Evolutionary conservation across 495 filamentous ascomycete species (phyloP), one percentile per base, ranked within the genome.

Genomic region (Penicillium nucicola): DNA sequence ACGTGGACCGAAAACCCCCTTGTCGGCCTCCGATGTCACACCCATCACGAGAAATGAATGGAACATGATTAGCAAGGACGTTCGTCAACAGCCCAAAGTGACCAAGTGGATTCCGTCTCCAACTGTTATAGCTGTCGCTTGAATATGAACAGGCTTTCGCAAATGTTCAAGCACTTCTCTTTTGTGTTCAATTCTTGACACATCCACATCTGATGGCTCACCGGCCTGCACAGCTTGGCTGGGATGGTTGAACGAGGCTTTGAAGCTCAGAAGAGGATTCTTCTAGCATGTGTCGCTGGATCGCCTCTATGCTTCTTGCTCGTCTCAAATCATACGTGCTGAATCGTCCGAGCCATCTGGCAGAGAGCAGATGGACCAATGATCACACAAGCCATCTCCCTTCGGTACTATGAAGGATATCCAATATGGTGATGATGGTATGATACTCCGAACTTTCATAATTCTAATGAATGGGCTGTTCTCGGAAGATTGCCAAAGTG

Each of bases 11-110:
- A 75, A 74, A 48, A 77, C 73, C 2, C 74, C 74, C 3, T 43
- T 69, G 44, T 75, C 74, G 1, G 69, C 72, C 5, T 74, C 72
- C 10, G 72, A 77, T 56, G 72, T 75, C 13, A 75, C 72, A 0
- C 74, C 74, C 4, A 77, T 74, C 51, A 77, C 74, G 1, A 52
- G 68, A 10, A 74, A 73, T 39, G 74, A 77, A 55, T 77, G 74
- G 74, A 77, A 77, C 45, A 60, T 75, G 11, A 60, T 77, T 13
- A 58, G 56, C 11, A 47, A 68, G 20, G 67, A 70, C 14, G 65
- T 72, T 32, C 57, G 48, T 0, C 42, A 61, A 5, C 65, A 68
- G 52, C 66, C 68, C 15, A 65, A 57, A 12, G 63, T 76, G 14
- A 76, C 73, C 2, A 70, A 72, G 56, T 76, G 71, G 73, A 70